Conservation (phyloP, 257 asterid species). For the Fraxinus anomala region DNA sequence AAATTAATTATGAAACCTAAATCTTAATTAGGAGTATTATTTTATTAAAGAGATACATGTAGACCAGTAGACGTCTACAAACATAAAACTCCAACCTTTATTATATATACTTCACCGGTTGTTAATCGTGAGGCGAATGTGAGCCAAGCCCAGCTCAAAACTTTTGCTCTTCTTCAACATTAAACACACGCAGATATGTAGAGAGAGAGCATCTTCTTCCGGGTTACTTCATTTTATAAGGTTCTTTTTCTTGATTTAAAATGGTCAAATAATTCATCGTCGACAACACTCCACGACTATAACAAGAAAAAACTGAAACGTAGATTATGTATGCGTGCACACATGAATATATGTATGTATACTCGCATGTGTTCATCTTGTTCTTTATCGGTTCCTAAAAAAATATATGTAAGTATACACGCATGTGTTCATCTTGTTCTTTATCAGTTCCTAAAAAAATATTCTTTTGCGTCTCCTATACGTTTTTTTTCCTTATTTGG, state of each 20-base stretch:
- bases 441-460: neutral
- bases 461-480: neutral
- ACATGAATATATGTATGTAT: neutral
- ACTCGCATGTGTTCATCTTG: neutral
- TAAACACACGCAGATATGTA: no score
- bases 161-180: no score
- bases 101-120: no score
- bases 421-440: neutral
- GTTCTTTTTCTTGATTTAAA: neutral
- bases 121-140: no score
- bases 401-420: neutral
- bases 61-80: no score
- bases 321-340: neutral
- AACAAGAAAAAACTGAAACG: neutral
- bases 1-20: no score
- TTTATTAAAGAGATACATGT: no score
- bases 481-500: neutral
- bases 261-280: neutral
- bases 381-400: neutral
- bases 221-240: neutral
- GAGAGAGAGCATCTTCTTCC: neutral
- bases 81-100: no score
- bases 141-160: no score
- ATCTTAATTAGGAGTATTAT: no score
- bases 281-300: neutral